Percentiles rank a stretch among this genome's conserved stretches.
Conservation (phyloP, 2,329 filamentous ascomycete species). For the Trichoderma citrinoviride region DNA sequence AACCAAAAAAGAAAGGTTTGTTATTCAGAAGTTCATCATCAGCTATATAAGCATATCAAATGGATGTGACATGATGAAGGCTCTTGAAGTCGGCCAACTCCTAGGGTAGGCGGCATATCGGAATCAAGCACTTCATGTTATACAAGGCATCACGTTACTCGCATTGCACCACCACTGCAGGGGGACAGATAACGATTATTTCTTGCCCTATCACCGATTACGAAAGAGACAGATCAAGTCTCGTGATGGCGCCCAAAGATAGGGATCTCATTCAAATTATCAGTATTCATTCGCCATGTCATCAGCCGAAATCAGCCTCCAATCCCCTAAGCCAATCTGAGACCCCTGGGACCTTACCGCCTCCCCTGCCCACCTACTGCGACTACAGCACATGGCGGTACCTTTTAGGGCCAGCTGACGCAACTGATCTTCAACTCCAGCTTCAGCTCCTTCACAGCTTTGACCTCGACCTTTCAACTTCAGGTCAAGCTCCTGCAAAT, state of each 20-base stretch:
- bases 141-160: background rate
- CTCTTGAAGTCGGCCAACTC: background rate
- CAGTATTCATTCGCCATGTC: no score
- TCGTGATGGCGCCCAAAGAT: no score
- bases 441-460: background rate
- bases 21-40: no score
- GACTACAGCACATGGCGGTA: background rate
- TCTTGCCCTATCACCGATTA: no score
- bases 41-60: no score
- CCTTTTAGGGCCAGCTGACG: background rate
- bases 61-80: background rate
- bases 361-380: background rate
- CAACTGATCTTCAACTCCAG: constrained; percentile 7
- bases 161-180: background rate
- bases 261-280: no score
- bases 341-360: background rate
- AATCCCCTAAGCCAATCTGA: no score
- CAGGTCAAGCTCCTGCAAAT: background rate
- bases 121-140: background rate
- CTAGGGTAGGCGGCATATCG: background rate
- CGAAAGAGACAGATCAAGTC: no score
- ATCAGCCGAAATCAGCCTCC: no score
- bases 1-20: no score
- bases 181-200: background rate
- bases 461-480: background rate